These are phyloP conservation scores for Xylariaceae sp. DNA, from an alignment of 2,329 filamentous ascomycete genomes.

Conservation along the genomic window DNA sequence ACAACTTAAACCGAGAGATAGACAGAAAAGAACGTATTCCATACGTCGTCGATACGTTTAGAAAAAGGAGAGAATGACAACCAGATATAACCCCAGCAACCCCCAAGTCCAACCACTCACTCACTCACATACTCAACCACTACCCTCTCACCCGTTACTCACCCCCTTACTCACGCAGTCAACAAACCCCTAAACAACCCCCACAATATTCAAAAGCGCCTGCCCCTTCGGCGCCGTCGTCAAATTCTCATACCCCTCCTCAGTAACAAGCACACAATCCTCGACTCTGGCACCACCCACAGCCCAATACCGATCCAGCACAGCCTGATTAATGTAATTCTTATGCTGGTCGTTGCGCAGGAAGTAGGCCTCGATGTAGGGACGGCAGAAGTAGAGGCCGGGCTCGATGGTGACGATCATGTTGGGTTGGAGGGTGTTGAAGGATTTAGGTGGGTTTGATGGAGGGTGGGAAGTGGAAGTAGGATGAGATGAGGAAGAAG, in stretches of 20 bases:
- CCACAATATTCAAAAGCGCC: slow-evolving; percentile 56
- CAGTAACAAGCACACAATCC: slow-evolving; percentile 78
- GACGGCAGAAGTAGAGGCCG: slow-evolving; percentile 70
- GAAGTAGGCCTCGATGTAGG: slow-evolving; percentile 66
- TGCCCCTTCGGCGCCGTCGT: slow-evolving; percentile 73
- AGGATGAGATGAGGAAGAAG: too few species aligned
- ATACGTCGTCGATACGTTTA: too few species aligned
- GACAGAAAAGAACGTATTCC: too few species aligned
- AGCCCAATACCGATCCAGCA: slow-evolving; percentile 63
- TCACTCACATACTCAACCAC: not conserved
- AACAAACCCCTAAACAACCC: slow-evolving; percentile 9
- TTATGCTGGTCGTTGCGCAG: slow-evolving; percentile 53
- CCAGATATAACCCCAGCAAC: too few species aligned
- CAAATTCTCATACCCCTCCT: slow-evolving; percentile 75
- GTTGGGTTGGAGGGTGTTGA: slow-evolving; percentile 44
- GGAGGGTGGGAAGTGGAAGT: too few species aligned
- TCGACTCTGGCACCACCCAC: slow-evolving; percentile 92
- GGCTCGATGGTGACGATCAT: slow-evolving; percentile 79
- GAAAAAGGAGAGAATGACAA: too few species aligned
- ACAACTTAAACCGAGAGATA: too few species aligned
- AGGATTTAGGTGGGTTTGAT: not conserved
- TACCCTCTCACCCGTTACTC: too few species aligned
- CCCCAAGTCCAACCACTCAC: too few species aligned
- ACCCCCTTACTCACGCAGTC: too few species aligned
- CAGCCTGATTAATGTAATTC: slow-evolving; percentile 58